Evolutionary conservation across 208 protist species (phyloP).

Genomic region (Angomonas ambiguus): DNA sequence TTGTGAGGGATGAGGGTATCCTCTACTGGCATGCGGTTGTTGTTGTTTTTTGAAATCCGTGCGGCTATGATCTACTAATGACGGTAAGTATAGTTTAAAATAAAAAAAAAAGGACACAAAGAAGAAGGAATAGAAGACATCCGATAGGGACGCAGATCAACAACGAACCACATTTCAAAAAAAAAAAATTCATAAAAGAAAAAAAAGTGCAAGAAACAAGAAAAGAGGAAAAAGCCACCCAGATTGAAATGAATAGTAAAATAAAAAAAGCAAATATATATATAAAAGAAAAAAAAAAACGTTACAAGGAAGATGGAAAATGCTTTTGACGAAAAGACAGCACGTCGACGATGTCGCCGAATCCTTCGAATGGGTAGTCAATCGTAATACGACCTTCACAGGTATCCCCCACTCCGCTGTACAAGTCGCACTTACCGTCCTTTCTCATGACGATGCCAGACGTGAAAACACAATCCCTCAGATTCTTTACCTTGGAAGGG

Average conservation of each 20-base stretch:
- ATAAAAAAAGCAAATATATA: not conserved
- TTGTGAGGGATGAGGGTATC: not conserved
- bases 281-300: not conserved
- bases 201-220: not conserved
- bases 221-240: not conserved
- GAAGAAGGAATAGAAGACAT: not conserved
- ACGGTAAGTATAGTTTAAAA: not conserved
- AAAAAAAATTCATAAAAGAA: not conserved
- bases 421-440: conserved; percentile 49
- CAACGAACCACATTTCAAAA: not conserved
- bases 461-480: conserved; percentile 41
- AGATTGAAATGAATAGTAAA: not conserved
- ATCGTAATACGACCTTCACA: conserved; percentile 29
- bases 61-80: too few species aligned
- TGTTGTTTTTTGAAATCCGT: too few species aligned
- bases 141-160: not conserved
- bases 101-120: conserved; percentile 12
- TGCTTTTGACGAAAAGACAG: not conserved
- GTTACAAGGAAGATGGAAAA: conserved; percentile 5
- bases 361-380: conserved; percentile 59
- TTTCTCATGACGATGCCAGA: conserved; percentile 45
- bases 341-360: conserved; percentile 35
- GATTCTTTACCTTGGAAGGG: conserved; percentile 21
- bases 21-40: too few species aligned
- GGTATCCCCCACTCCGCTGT: conserved; percentile 40